Evolutionary conservation across 2,329 filamentous ascomycete genomes (phyloP).

Genomic region (Fusarium subtropicale): DNA sequence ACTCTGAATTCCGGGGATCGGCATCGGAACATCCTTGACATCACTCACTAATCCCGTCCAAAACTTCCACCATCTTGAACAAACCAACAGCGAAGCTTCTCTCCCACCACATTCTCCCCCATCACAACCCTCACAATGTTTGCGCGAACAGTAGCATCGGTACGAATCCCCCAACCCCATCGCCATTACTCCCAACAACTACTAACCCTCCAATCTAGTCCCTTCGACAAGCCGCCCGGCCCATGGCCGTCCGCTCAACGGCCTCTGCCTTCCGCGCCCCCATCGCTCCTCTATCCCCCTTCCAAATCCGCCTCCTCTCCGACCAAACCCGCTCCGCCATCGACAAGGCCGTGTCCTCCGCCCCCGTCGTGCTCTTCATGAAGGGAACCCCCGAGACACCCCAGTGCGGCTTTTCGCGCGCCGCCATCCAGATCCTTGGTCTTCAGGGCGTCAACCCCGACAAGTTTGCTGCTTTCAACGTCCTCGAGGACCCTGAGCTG

Average conservation of each 20-base stretch:
- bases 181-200: neutral
- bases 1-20: constrained; percentile 30
- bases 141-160: constrained; percentile 46
- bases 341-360: constrained; percentile 86
- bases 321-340: constrained; percentile 84
- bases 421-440: constrained; percentile 93
- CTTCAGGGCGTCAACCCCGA: constrained; percentile 93
- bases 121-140: constrained; percentile 43
- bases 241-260: constrained; percentile 47
- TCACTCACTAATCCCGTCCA: constrained; percentile 43
- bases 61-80: constrained; percentile 33
- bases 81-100: constrained; percentile 9
- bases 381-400: constrained; percentile 97
- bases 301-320: constrained; percentile 78
- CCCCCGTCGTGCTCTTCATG: constrained; percentile 98
- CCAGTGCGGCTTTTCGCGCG: constrained; percentile 96
- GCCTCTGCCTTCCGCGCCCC: constrained; percentile 43
- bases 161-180: neutral
- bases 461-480: constrained; percentile 99
- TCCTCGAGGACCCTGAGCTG: constrained; percentile 89
- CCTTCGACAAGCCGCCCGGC: constrained; percentile 54
- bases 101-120: constrained; percentile 24
- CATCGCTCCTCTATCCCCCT: constrained; percentile 45
- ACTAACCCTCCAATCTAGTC: constrained; percentile 44
- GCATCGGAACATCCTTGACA: constrained; percentile 44